A percentile compares a stretch with the other conserved stretches of the same genome.
These are phyloP conservation scores for Scleromitrula shiraiana DNA, from an alignment of 2,329 filamentous ascomycete genomes.

Conservation along the genomic window DNA sequence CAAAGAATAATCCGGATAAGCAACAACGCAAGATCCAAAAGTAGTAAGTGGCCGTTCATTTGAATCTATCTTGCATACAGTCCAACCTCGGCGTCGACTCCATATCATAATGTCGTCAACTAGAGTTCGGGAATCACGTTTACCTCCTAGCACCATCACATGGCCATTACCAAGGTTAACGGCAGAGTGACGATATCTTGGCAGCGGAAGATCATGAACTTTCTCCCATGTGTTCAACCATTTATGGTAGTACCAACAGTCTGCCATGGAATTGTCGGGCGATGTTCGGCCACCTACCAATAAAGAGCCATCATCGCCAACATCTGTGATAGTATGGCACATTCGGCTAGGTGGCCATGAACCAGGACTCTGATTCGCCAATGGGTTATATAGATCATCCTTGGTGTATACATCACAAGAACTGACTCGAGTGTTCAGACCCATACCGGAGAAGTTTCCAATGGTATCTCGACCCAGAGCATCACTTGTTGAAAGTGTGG, in stretches of 20 bases:
- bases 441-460: conserved; percentile 29
- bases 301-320: conserved; percentile 51
- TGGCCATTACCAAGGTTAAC: conserved; percentile 42
- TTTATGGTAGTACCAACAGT: conserved; percentile 67
- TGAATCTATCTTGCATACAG: conserved; percentile 15
- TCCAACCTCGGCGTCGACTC: conserved; percentile 26
- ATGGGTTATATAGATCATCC: neutral
- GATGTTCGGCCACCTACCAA: conserved; percentile 74
- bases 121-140: conserved; percentile 22
- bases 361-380: conserved; percentile 6
- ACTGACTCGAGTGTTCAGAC: conserved; percentile 33
- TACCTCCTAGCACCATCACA: conserved; percentile 34
- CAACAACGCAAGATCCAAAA: conserved; percentile 21
- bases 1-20: conserved; percentile 15
- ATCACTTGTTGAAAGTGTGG: conserved; percentile 36
- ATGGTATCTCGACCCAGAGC: conserved; percentile 29
- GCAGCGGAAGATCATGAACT: conserved; percentile 56
- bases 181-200: conserved; percentile 69
- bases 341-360: conserved; percentile 44
- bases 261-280: conserved; percentile 57
- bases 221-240: conserved; percentile 50
- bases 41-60: conserved; percentile 11
- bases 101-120: conserved; percentile 23
- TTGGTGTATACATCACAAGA: conserved; percentile 40
- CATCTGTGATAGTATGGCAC: conserved; percentile 67